Base-by-base conservation (phyloP, 2,329 filamentous ascomycete genomes). In the Colletotrichum echinochloae region DNA sequence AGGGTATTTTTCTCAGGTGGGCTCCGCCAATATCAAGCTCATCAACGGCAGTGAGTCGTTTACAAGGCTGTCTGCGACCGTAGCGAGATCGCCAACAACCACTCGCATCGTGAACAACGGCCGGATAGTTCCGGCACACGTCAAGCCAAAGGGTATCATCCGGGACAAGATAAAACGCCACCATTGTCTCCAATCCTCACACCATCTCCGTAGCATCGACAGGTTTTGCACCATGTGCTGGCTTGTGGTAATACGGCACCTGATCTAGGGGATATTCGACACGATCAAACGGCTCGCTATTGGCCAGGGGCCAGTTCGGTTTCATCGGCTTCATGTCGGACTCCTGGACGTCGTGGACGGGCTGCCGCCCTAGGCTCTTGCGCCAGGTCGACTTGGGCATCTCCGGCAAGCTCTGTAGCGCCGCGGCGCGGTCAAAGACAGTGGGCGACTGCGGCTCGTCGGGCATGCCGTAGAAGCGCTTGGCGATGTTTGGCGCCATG, bases 161-260 rank as follows among this genome's bases (percentile, higher is more conserved):
- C 52, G 4, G 6, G 4, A 55, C 52, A 55, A 54, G 26, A n/a
- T 14, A 28, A n/a, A 33, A 55, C 37, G 26, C 28, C 9, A 9
- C 23, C 48, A n/a, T 12, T 3, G 18, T n/a, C 44, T 46, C 16
- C 51, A 20, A 3, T 3, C 5, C 5, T 44, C 30, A 71, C 30
- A 71, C 68, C 52, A 71, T 68, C 20, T 71, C 68, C 23, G 59
- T 46, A 14, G 35, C 64, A 7, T 71, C 57, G 12, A 71, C 52
- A 16, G 68, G 52, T 59, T 59, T 63, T 16, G 20, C 51, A 16
- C 12, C 23, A 6, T 54, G 44, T 2, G 37, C 30, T 11, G 44
- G 39, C 37, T 54, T 71, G 1, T n/a, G 26, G 8, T 68, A 65
- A 18, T 39, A n/a, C 11, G 52, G 52, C 35, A 60, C 28, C 8